These are phyloP conservation scores for Umbelopsis isabellina DNA, from an alignment of 192 early-diverging fungal species.

Conservation along the genomic window DNA sequence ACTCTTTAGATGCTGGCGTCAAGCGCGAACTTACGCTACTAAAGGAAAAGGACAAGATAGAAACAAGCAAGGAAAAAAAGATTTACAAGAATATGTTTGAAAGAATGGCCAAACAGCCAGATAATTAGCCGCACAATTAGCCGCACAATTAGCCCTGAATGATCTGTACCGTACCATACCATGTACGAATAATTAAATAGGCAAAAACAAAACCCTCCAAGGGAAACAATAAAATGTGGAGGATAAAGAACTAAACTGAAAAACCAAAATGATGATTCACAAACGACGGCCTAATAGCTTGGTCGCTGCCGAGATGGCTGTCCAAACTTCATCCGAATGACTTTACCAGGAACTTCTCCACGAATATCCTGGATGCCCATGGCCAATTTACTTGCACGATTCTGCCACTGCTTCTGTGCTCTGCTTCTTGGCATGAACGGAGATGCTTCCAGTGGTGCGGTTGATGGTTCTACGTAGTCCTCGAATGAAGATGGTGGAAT, in stretches of 20 bases:
- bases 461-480: too few relatives aligned
- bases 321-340: slow-evolving; percentile 17
- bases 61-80: slow-evolving; percentile 12
- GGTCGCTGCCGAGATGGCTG: neutral
- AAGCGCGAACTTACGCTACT: slow-evolving; percentile 22
- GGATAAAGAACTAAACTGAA: neutral
- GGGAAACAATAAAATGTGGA: neutral
- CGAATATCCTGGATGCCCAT: slow-evolving; percentile 6
- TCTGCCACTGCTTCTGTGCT: slow-evolving; percentile 6
- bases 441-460: neutral
- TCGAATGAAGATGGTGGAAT: too few relatives aligned
- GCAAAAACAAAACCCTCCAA: neutral
- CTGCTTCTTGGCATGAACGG: slow-evolving; percentile 7
- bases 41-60: slow-evolving; percentile 22
- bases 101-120: slow-evolving; percentile 18
- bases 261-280: neutral
- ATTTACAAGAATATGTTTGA: slow-evolving; percentile 26
- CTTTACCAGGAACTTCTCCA: slow-evolving; percentile 1
- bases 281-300: neutral
- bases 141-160: too few relatives aligned
- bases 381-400: slow-evolving; percentile 2
- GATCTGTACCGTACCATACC: neutral
- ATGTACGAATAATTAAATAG: neutral
- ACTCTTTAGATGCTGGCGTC: slow-evolving; percentile 24
- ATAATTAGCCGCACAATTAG: neutral